These are phyloP conservation scores for Xylaria sp. DNA, from an alignment of 2,329 filamentous ascomycete species.

Conservation along the genomic window DNA sequence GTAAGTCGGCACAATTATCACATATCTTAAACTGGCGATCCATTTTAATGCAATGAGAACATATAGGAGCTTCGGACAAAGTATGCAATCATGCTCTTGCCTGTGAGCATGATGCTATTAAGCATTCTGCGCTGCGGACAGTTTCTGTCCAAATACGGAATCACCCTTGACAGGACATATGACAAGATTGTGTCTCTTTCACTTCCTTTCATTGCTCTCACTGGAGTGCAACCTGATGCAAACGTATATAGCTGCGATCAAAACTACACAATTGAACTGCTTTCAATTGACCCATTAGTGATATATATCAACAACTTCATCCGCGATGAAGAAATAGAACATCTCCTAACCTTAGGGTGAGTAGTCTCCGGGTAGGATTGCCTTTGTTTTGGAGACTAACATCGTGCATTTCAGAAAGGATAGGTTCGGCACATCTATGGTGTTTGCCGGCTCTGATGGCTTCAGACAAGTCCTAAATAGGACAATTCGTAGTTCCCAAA, in stretches of 20 bases:
- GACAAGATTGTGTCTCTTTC: slow-evolving; percentile 3
- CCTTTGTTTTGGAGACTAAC: neutral
- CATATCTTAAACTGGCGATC: neutral
- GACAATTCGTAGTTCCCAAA: slow-evolving; percentile 28
- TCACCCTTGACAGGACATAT: slow-evolving; percentile 4
- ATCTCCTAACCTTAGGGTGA: slow-evolving; percentile 27
- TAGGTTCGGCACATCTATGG: slow-evolving; percentile 15
- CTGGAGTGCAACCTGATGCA: neutral
- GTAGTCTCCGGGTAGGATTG: neutral
- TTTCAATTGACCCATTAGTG: slow-evolving; percentile 31
- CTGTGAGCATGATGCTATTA: slow-evolving; percentile 23
- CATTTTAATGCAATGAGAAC: neutral
- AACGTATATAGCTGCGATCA: slow-evolving; percentile 18
- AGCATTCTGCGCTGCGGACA: slow-evolving; percentile 21
- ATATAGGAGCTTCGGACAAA: slow-evolving; percentile 14
- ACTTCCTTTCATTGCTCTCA: neutral
- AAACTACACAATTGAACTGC: slow-evolving; percentile 27
- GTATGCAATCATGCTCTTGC: slow-evolving; percentile 22
- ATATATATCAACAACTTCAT: slow-evolving; percentile 33
- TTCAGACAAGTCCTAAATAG: slow-evolving; percentile 10
- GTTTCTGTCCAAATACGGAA: slow-evolving; percentile 13
- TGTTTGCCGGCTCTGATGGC: slow-evolving; percentile 6
- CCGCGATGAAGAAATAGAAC: slow-evolving; percentile 26
- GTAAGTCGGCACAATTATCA: neutral
- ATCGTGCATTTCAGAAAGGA: slow-evolving; percentile 7